Base-by-base conservation (phyloP, 345 rosid species). In the Eucalyptus guilfoylei region DNA sequence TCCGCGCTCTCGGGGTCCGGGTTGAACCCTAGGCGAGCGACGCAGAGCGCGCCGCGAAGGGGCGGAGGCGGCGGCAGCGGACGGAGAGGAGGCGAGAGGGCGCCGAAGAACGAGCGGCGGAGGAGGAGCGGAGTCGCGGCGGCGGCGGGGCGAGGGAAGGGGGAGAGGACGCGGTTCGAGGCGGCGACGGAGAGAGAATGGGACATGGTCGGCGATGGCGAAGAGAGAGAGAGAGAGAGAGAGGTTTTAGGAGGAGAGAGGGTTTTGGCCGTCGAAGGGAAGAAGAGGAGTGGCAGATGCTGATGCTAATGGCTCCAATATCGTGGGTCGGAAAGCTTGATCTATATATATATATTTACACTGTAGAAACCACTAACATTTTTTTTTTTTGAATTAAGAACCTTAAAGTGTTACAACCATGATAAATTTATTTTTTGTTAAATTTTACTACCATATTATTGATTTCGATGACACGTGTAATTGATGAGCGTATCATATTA, bases 21-120 rank as follows among this genome's bases (percentile, higher is more conserved):
- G 60, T 86, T 86, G 90, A 96, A 93, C 54, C 99, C 97, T 40
- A 94, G 91, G 72, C 95, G 95, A 86, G 97, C 93, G 10, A 95
- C 95, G 13, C 91, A 91, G 64, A 90, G 92, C 30, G 95, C 93
- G 76, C 93, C 93, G 45, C 94, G 95, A 67, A 90, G 94, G 49
- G 92, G 88, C 15, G 94, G 92, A 69, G 89, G 87, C 42, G 90
- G 88, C 45, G 90, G 88, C 58, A 52, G 58, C 49, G 90, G 88
- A 50, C 40, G 49, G 88, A 80, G 44, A 37, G 45, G 49, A 0
- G 45, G 42, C 83, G 28, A 37, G 69, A 89, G 87, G 60, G 88
- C 44, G 52, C 67, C 64, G 92, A 49, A 89, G 87, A 91, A 89
- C 85, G 91, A 67, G 89, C 92, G 93, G 69, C 85, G 93, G 89